Evolutionary conservation across 2,329 filamentous ascomycete species (phyloP), one percentile per base, ranked within the genome.

Genomic region (Pseudophaeomoniella oleicola): DNA sequence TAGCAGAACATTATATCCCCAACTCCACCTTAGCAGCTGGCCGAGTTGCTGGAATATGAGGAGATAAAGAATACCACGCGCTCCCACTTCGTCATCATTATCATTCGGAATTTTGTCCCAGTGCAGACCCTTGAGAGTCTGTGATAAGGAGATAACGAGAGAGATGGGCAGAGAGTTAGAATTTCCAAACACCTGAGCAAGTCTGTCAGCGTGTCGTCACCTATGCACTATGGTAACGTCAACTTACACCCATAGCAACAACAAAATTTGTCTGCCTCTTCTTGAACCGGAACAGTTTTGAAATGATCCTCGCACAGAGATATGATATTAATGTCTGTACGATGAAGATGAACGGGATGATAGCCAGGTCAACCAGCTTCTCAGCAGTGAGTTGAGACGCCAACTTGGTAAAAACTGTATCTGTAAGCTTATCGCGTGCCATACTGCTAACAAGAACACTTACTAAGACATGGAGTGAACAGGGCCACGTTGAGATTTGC

Each of bases 91-190:
- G 40, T 93, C 82, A 50, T 96, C 88, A 50, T 92, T 96, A 49
- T 98, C 90, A 37, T 84, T 81, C 0, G 84, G 82, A 35, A 96
- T 75, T 46, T 75, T 80, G 59, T 88, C 80, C 90, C 90, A 98
- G 56, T 96, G 88, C 19, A 98, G 68, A 4, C 90, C 90, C 49
- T 79, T 76, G 39, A 98, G 69, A 0, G 90, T 98, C 54, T 94
- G 82, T 11, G 88, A 92, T 9, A 98, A 71, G 5, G 88, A 94
- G 39, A 96, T 72, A 43, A 98, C 86, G 38, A 98, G 75, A 0
- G 90, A 98, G 42, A 98, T 96, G 0, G 90, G 90, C 14, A 98
- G 71, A 13, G 90, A 96, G 60, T 98, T 98, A 19, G 88, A 96
- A 58, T 98, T 98, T 49, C 88, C 90, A 56, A 98, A 98, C 34